Evolutionary conservation across 106 monocot species (phyloP).

Genomic region (Dioscorea zingiberensis): DNA sequence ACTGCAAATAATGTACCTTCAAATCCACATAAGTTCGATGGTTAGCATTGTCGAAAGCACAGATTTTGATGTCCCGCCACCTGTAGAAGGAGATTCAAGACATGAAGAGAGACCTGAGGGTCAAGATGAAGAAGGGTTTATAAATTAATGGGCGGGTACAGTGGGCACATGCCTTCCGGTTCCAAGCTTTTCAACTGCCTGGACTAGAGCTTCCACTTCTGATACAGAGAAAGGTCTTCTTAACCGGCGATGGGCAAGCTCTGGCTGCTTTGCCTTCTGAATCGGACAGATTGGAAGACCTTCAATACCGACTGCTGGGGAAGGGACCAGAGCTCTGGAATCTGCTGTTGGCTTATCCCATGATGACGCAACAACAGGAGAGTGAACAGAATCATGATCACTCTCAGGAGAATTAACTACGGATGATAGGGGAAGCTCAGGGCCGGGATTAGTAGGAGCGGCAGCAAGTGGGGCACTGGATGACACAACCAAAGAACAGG

Average conservation of each 20-base stretch:
- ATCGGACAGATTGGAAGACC: constrained; percentile 32
- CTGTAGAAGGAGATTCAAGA: constrained; percentile 7
- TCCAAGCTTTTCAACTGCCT: constrained; percentile 50
- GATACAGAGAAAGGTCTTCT: constrained; percentile 52
- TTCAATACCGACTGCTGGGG: constrained; percentile 15
- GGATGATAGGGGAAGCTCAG: background rate
- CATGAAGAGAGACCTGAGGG: background rate
- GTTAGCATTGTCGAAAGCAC: constrained; percentile 46
- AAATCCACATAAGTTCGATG: constrained; percentile 57
- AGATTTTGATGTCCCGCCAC: constrained; percentile 52
- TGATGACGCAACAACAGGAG: background rate
- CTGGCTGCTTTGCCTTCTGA: constrained; percentile 24
- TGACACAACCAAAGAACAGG: background rate
- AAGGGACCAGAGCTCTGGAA: constrained; percentile 30
- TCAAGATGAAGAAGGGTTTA: background rate
- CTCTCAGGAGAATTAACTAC: constrained; percentile 11
- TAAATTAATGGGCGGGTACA: background rate
- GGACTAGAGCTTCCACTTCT: constrained; percentile 58
- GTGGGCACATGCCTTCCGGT: constrained; percentile 38
- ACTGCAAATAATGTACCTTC: constrained; percentile 34
- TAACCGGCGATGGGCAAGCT: constrained; percentile 36
- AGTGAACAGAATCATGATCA: constrained; percentile 27
- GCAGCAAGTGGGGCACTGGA: constrained; percentile 13
- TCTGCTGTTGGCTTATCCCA: constrained; percentile 10
- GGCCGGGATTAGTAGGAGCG: background rate